phyloP scores from a whole-genome alignment of 495 filamentous ascomycete species.

The Tuber melanosporum region DNA sequence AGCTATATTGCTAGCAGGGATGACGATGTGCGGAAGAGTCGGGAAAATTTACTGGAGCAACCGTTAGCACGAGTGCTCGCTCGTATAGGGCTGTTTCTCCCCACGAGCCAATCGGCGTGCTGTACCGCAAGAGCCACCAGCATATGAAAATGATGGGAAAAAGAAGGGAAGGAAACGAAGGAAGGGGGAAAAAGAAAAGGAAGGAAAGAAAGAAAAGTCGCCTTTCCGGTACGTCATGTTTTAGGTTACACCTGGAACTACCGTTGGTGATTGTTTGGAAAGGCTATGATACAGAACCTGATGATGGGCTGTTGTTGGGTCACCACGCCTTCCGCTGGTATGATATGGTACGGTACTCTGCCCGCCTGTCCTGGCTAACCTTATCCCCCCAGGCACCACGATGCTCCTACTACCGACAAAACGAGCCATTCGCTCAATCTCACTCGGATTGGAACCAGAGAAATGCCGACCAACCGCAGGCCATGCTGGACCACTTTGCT shows the following conservation, averaged over 20 bases:
- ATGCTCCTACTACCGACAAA: neutral
- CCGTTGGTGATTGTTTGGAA: conserved; percentile 1
- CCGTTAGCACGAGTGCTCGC: neutral
- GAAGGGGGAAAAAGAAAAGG: neutral
- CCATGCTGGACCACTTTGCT: neutral
- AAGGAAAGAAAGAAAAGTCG: neutral
- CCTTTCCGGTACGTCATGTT: neutral
- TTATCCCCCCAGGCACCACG: neutral
- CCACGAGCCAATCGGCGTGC: neutral
- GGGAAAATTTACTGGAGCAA: neutral
- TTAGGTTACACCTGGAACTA: neutral
- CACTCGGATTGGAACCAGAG: neutral
- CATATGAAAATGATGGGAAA: conserved; percentile 3
- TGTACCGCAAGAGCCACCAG: neutral
- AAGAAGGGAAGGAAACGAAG: too few species aligned
- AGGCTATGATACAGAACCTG: neutral
- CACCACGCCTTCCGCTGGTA: neutral
- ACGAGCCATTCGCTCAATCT: neutral
- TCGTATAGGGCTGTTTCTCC: neutral
- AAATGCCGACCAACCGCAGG: neutral
- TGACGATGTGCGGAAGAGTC: neutral
- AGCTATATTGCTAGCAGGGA: neutral
- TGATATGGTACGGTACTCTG: neutral
- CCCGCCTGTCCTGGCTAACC: neutral
- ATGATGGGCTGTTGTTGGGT: neutral